These are phyloP conservation scores for Scopulariopsis brevicaulis DNA, from an alignment of 2,329 filamentous ascomycete genomes.

Conservation along the genomic window DNA sequence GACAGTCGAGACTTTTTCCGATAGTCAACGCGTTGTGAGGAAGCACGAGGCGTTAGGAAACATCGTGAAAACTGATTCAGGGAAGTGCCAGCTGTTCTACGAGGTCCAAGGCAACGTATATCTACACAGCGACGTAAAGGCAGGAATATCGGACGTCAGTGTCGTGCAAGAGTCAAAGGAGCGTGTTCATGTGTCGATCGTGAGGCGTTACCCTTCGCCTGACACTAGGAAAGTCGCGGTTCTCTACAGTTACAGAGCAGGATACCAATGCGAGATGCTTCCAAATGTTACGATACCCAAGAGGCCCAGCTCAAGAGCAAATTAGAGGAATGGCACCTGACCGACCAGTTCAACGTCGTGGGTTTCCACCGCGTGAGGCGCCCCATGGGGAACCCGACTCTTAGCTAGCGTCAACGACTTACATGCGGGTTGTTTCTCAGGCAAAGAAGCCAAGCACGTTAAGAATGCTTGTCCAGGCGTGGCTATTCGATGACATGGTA, in stretches of 20 bases:
- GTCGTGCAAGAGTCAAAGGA: constrained; percentile 28
- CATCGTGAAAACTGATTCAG: constrained; percentile 21
- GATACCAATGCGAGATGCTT: too few species aligned
- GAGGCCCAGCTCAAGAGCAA: constrained; percentile 21
- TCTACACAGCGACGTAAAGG: constrained; percentile 30
- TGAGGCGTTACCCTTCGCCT: too few species aligned
- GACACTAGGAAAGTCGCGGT: too few species aligned
- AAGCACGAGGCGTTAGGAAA: constrained; percentile 20
- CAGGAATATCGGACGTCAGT: constrained; percentile 20
- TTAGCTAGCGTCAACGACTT: constrained; percentile 29
- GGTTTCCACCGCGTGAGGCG: constrained; percentile 27
- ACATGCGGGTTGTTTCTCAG: constrained; percentile 30
- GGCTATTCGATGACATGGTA: not conserved
- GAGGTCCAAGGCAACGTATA: constrained; percentile 32
- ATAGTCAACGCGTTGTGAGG: too few species aligned
- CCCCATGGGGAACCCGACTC: constrained; percentile 19
- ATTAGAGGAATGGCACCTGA: constrained; percentile 23
- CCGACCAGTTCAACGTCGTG: constrained; percentile 32
- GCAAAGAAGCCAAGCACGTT: constrained; percentile 12
- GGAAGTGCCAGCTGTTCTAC: constrained; percentile 27
- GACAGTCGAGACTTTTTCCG: constrained; percentile 20
- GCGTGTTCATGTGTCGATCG: constrained; percentile 13
- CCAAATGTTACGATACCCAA: constrained; percentile 21
- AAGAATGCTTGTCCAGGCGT: not conserved
- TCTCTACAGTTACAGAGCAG: too few species aligned